These are phyloP conservation scores for Hemileia vastatrix DNA, from an alignment of 1,284 basidiomycete genomes.

Conservation along the genomic window DNA sequence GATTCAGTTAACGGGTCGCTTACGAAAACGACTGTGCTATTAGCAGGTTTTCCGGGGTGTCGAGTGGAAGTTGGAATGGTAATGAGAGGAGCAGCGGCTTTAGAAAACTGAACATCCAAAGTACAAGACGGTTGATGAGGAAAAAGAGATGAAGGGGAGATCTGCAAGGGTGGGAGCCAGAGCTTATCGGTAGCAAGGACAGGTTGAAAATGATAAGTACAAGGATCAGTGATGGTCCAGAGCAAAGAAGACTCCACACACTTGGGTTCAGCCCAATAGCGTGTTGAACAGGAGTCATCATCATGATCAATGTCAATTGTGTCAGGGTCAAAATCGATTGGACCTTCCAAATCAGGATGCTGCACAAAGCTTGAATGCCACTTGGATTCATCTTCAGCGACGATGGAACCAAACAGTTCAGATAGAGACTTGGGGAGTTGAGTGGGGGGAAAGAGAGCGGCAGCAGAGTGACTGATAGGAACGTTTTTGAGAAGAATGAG, in stretches of 20 bases:
- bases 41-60: conserved; percentile 7
- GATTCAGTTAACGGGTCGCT: conserved; percentile 16
- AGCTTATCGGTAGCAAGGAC: conserved; percentile 19
- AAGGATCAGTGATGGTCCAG: conserved; percentile 23
- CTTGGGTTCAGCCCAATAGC: conserved; percentile 23
- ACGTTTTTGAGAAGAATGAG: conserved; percentile 51
- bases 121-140: not conserved
- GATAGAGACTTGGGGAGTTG: conserved; percentile 64
- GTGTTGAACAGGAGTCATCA: conserved; percentile 6
- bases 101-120: conserved; percentile 5
- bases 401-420: conserved; percentile 46
- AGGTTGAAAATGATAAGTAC: conserved; percentile 19
- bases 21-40: conserved; percentile 19
- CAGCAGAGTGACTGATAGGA: conserved; percentile 55
- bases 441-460: conserved; percentile 57
- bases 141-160: not conserved
- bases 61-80: conserved; percentile 16
- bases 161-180: not conserved
- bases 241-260: conserved; percentile 19
- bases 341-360: conserved; percentile 7
- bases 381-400: conserved; percentile 20
- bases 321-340: not conserved
- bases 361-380: conserved; percentile 16
- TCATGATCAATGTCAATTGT: conserved; percentile 17
- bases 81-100: conserved; percentile 6